Evolutionary conservation across 2,329 filamentous ascomycete genomes (phyloP), one percentile per base, ranked within the genome.

Genomic region (Mycosphaerella sp.): DNA sequence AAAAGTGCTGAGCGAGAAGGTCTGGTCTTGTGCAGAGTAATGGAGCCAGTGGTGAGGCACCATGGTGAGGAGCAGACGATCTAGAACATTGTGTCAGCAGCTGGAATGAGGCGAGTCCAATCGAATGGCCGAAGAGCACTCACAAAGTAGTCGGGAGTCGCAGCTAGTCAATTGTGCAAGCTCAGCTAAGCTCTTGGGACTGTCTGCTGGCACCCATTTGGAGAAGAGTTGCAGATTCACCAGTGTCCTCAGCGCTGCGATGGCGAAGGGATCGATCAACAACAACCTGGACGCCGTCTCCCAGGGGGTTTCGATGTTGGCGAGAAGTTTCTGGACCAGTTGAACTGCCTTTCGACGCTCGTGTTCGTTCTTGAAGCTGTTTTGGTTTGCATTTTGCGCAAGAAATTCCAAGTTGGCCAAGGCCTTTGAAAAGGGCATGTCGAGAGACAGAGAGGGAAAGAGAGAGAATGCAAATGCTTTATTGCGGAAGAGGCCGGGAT

Each of bases 221-320:
- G 44, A 34, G 43, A 53, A 53, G 12, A 53, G 34, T 32, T 41
- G 29, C 21, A 47, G 21, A n/a, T 53, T 29, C 21, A 34, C 7
- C 9, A 53, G 26, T 8, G 50, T 47, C 44, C 47, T 48, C n/a
- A 53, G 8, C 26, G 50, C 50, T 26, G 50, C 50, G 14, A 53
- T 34, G 17, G 44, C 44, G 34, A 53, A 47, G 4, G 50, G 50
- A 14, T 53, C 43, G 29, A 53, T 47, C 38, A 53, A 26, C 36
- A 53, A n/a, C 36, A 47, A 29, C 34, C 43, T 41, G 6, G 44
- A 53, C 8, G 44, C 14, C 6, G 50, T 53, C 6, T 53, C 50
- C 50, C 50, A 53, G 2, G 50, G 50, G 36, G 23, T 53, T 11
- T 53, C 50, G 4, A 53, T 47, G 23, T 53, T 53, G 9, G 50